Conservation (phyloP, 2,329 filamentous ascomycete species). For the Trichoderma polysporum region DNA sequence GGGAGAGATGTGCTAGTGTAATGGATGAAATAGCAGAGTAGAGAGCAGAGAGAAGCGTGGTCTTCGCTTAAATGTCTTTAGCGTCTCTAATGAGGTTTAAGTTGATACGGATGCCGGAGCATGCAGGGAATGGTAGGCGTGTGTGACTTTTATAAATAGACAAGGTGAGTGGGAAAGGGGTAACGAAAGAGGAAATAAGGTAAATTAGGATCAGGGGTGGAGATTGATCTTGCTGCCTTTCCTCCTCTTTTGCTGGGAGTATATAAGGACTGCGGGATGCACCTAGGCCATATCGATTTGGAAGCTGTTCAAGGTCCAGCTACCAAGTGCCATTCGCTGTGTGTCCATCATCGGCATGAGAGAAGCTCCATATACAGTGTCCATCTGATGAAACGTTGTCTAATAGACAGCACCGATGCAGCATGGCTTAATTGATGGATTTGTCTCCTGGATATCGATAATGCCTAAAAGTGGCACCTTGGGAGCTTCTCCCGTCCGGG, state of each 20-base stretch:
- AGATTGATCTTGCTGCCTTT: background rate
- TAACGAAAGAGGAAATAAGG: constrained; percentile 5
- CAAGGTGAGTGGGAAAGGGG: constrained; percentile 5
- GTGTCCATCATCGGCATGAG: background rate
- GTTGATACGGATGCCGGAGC: constrained; percentile 4
- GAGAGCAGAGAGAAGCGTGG: background rate
- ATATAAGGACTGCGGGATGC: background rate
- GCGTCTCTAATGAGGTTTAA: constrained; percentile 8
- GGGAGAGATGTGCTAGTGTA: background rate
- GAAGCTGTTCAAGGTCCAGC: background rate
- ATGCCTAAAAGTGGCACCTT: constrained; percentile 8
- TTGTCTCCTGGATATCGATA: background rate
- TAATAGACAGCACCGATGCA: background rate
- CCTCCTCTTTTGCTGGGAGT: background rate
- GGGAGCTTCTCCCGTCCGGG: background rate
- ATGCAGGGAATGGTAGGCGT: background rate
- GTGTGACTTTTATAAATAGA: constrained; percentile 10
- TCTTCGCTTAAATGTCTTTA: background rate
- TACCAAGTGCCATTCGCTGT: background rate
- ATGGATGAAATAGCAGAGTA: background rate
- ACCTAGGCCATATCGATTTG: background rate
- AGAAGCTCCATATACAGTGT: background rate
- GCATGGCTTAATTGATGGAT: background rate
- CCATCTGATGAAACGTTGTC: background rate
- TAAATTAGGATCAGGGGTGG: constrained; percentile 9